phyloP scores from a whole-genome alignment of 495 filamentous ascomycete genomes.

The Penicillium macrosclerotiorum region DNA sequence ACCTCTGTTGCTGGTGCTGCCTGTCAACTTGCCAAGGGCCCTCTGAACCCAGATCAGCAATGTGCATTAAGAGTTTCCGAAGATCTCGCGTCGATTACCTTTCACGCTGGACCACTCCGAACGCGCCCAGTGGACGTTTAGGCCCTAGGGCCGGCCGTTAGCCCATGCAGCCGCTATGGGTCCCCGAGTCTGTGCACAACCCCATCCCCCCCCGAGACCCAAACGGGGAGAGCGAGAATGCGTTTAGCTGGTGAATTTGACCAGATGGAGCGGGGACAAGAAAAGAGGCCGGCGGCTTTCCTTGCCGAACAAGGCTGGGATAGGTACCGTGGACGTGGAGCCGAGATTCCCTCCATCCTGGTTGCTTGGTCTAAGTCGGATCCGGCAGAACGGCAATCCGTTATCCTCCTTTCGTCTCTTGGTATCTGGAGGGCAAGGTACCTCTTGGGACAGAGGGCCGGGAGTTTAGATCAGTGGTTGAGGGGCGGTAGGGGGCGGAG shows the following conservation, averaged over 20 bases:
- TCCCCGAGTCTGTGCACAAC: constrained; percentile 23
- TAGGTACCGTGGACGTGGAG: constrained; percentile 11
- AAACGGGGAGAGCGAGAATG: background rate
- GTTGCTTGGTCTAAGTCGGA: too few relatives aligned
- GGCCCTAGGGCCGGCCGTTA: constrained; percentile 22
- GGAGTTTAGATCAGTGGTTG: background rate
- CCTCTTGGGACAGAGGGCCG: too few relatives aligned
- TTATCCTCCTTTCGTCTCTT: too few relatives aligned
- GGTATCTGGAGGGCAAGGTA: too few relatives aligned
- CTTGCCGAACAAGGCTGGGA: constrained; percentile 5
- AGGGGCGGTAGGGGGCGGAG: background rate
- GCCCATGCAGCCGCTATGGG: constrained; percentile 21
- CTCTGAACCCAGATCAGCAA: constrained; percentile 12
- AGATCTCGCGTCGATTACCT: constrained; percentile 23
- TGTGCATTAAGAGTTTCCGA: constrained; percentile 15
- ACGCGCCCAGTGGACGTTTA: constrained; percentile 8
- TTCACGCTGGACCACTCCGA: constrained; percentile 7
- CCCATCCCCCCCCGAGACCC: background rate
- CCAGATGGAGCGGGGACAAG: background rate
- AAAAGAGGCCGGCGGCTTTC: background rate
- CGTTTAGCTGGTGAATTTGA: too few relatives aligned
- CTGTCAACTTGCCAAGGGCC: constrained; percentile 9
- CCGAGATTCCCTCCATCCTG: too few relatives aligned
- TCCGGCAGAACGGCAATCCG: too few relatives aligned
- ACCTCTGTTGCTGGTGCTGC: too few relatives aligned